Base-by-base conservation (phyloP, 2,329 filamentous ascomycete genomes). In the Colletotrichum somersetense region DNA sequence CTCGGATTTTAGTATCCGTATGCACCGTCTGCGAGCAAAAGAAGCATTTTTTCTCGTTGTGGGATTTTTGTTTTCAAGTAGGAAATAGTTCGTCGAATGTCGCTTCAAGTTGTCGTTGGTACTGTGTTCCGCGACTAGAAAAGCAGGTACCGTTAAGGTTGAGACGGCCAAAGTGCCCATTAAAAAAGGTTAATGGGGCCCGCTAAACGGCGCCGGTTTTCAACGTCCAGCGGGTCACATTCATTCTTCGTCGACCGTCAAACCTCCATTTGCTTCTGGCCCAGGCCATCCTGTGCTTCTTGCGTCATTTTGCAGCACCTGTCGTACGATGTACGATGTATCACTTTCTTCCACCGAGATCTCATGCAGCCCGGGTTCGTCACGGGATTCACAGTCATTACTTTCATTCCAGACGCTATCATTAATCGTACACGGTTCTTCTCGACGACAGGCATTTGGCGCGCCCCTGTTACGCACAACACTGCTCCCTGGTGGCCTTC, bases 401-500 rank as follows among this genome's bases (percentile, higher is more conserved):
- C 40, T 6, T 12, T 12, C 35, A 14, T 42, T 23, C 33, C 20
- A 48, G 46, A 3, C 16, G 11, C 2, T 6, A 26, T 33, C 40
- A 33, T 33, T 7, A 40, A 30, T 61, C 57, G 40, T 61, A 46
- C 26, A n/a, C 35, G 12, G 56, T n/a, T 26, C 11, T 20, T 46
- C 26, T 38, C 23, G 12, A 23, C 18, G 35, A 11, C 20, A 35
- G 35, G 23, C n/a, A 40, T n/a, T 3, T 26, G 16, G 12, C 61
- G 14, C 14, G 35, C 12, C 5, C 14, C 23, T 10, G 3, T 14
- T 26, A 58, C n/a, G 56, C 56, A 42, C 38, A 59, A 33, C 42
- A 62, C 8, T 66, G 53, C 16, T 61, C 42, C n/a, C 30, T 35
- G 26, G 58, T 35, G 18, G 71, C 71, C 58, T 57, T 73, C 67